phyloP scores from a whole-genome alignment of 2,329 filamentous ascomycete species.

The Phoma sp. region DNA sequence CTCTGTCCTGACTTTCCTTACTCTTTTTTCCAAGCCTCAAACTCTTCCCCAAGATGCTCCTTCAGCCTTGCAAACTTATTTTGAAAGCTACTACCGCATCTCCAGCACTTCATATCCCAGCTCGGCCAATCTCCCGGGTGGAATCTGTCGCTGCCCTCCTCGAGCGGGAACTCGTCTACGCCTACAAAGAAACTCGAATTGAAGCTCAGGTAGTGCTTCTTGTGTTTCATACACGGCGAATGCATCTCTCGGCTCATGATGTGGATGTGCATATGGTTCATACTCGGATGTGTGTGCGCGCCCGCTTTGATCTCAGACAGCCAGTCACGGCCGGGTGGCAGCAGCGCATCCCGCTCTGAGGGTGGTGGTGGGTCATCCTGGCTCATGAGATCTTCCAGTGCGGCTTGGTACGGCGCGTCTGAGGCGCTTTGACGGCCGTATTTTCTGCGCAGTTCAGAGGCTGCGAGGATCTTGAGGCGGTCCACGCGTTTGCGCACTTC shows the following conservation, averaged over 20 bases:
- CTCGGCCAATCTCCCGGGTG: conserved; percentile 66
- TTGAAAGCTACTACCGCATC: conserved; percentile 75
- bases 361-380: conserved; percentile 34
- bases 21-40: conserved; percentile 70
- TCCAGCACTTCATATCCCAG: conserved; percentile 79
- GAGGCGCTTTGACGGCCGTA: conserved; percentile 68
- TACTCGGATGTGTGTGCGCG: conserved; percentile 85
- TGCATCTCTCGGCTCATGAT: conserved; percentile 81
- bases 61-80: conserved; percentile 78
- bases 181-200: conserved; percentile 81
- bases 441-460: conserved; percentile 73
- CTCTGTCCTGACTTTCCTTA: conserved; percentile 1
- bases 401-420: conserved; percentile 68
- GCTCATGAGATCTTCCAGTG: conserved; percentile 58
- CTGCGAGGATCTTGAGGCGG: conserved; percentile 69
- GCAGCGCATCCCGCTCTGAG: conserved; percentile 51
- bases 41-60: conserved; percentile 75
- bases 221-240: conserved; percentile 73
- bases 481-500: conserved; percentile 66
- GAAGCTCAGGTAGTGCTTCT: conserved; percentile 93
- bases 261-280: conserved; percentile 92
- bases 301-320: conserved; percentile 74
- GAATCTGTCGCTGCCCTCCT: conserved; percentile 67
- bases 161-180: conserved; percentile 79
- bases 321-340: conserved; percentile 79